Conservation (phyloP, 129 eudicot species). For the Calendula officinalis region DNA sequence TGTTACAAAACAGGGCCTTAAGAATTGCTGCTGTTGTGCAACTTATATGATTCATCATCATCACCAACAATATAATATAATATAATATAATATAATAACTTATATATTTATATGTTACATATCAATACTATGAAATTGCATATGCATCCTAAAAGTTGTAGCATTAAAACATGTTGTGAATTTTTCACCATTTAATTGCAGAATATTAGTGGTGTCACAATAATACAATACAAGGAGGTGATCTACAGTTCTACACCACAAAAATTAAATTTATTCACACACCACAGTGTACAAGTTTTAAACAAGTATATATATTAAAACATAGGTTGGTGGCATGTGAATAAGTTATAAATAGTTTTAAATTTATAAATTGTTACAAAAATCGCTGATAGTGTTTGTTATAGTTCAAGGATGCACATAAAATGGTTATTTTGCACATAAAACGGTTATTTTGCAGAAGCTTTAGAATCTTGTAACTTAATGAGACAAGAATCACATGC, state of each 20-base stretch:
- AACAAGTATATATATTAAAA: no score
- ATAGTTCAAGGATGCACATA: slow-evolving; percentile 68
- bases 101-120: neutral
- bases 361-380: slow-evolving; percentile 22
- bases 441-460: slow-evolving; percentile 46
- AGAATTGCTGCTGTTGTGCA: slow-evolving; percentile 95
- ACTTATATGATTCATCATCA: slow-evolving; percentile 75
- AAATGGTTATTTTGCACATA: slow-evolving; percentile 42
- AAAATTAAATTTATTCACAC: no score
- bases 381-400: slow-evolving; percentile 48
- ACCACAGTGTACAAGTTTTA: no score
- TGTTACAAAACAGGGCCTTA: slow-evolving; percentile 80
- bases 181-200: no score
- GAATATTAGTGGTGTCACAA: no score
- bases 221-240: no score
- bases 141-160: no score
- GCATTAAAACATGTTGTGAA: no score
- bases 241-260: no score
- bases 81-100: neutral
- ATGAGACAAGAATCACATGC: slow-evolving; percentile 46
- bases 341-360: slow-evolving; percentile 22
- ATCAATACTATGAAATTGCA: no score
- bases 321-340: no score
- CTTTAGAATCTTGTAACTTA: slow-evolving; percentile 43
- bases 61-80: neutral